phyloP scores from a whole-genome alignment of 2,329 filamentous ascomycete species.

The Aspergillus alliaceus region DNA sequence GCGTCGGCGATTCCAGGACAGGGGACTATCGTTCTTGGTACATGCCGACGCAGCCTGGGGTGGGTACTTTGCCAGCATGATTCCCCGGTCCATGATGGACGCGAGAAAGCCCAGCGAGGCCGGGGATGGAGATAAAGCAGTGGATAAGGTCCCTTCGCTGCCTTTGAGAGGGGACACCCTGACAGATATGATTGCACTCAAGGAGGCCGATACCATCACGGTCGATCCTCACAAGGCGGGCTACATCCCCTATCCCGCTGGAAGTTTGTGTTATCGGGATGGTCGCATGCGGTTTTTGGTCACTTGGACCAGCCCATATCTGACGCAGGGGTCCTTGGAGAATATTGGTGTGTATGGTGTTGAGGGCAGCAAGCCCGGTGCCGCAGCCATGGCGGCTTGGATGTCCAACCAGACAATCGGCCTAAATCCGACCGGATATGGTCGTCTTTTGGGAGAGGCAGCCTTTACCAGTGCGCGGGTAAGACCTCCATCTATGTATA shows the following conservation, averaged over 20 bases:
- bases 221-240: conserved; percentile 52
- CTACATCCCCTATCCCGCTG: conserved; percentile 50
- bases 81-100: conserved; percentile 26
- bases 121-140: neutral
- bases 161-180: conserved; percentile 19
- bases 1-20: conserved; percentile 41
- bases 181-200: conserved; percentile 42
- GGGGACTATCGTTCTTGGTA: conserved; percentile 48
- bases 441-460: conserved; percentile 44
- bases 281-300: conserved; percentile 46
- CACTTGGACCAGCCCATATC: conserved; percentile 46
- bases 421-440: conserved; percentile 43
- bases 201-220: conserved; percentile 47
- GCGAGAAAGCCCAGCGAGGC: neutral
- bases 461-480: conserved; percentile 47
- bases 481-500: conserved; percentile 6
- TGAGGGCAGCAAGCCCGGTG: conserved; percentile 51
- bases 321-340: conserved; percentile 40
- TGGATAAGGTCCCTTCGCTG: conserved; percentile 21
- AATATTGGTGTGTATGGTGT: conserved; percentile 48
- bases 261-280: conserved; percentile 47
- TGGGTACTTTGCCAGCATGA: conserved; percentile 51
- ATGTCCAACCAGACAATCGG: conserved; percentile 48
- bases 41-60: conserved; percentile 54
- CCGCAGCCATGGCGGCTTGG: conserved; percentile 47